phyloP scores from a whole-genome alignment of 2,329 filamentous ascomycete species.

The Neodidymelliopsis sp. region DNA sequence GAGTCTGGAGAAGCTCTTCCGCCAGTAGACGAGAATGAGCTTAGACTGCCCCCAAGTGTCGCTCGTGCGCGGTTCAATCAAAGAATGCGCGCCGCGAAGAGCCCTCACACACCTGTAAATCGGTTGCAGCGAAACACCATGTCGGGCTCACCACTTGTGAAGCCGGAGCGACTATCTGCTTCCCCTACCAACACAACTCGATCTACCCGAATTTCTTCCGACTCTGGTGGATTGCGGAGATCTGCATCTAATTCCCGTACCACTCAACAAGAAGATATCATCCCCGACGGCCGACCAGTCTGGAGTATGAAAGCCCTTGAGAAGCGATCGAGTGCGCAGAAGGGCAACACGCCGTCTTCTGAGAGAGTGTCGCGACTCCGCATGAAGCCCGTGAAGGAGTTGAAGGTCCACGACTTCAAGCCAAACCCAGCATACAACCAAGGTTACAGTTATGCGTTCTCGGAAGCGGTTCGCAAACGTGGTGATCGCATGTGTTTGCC shows the following conservation, averaged over 20 bases:
- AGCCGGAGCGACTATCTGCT: slow-evolving; percentile 24
- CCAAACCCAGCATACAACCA: slow-evolving; percentile 77
- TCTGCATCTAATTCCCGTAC: slow-evolving; percentile 6
- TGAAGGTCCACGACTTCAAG: slow-evolving; percentile 78
- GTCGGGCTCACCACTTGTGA: slow-evolving; percentile 21
- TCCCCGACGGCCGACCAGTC: slow-evolving; percentile 28
- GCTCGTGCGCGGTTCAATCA: slow-evolving; percentile 39
- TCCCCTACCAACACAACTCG: slow-evolving; percentile 18
- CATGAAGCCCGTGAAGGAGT: slow-evolving; percentile 61
- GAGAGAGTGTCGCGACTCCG: slow-evolving; percentile 51
- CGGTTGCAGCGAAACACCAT: slow-evolving; percentile 14
- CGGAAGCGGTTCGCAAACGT: slow-evolving; percentile 75
- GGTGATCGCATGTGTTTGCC: slow-evolving; percentile 73
- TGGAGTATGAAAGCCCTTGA: slow-evolving; percentile 32
- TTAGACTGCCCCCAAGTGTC: slow-evolving; percentile 27
- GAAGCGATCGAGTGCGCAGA: slow-evolving; percentile 20
- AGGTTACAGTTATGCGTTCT: slow-evolving; percentile 75
- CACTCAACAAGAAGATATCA: slow-evolving; percentile 14
- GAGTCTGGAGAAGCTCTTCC: slow-evolving; percentile 40
- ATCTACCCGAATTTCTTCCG: slow-evolving; percentile 11
- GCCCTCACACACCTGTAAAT: slow-evolving; percentile 24
- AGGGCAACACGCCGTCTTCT: slow-evolving; percentile 2
- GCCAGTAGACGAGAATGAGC: slow-evolving; percentile 21
- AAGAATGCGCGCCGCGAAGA: slow-evolving; percentile 23
- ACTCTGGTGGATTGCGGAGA: slow-evolving; percentile 1